Percentiles rank a stretch among this genome's conserved stretches.
These are phyloP conservation scores for Botryosphaeria dothidea DNA, from an alignment of 2,329 filamentous ascomycete genomes.

Conservation along the genomic window DNA sequence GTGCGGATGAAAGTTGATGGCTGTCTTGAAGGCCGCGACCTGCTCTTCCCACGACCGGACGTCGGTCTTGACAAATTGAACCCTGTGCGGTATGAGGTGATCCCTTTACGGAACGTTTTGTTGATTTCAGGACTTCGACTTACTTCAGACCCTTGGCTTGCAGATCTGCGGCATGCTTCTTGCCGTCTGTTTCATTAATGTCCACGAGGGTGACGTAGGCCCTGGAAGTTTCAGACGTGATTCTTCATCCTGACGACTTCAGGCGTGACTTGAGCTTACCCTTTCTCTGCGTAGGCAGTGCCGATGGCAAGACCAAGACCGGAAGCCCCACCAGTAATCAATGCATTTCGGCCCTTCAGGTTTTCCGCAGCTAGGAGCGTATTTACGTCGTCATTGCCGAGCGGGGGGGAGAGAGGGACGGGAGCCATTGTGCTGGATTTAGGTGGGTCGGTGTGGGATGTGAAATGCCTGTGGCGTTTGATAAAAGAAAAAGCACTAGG, in stretches of 20 bases:
- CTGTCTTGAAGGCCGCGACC: slow-evolving; percentile 32
- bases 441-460: neutral
- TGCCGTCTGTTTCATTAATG: slow-evolving; percentile 24
- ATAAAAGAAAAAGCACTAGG: neutral
- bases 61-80: slow-evolving; percentile 34
- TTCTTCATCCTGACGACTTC: neutral
- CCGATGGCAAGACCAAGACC: slow-evolving; percentile 3
- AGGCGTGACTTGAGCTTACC: neutral
- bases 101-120: neutral
- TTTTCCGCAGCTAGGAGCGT: neutral
- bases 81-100: slow-evolving; percentile 8
- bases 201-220: slow-evolving; percentile 31
- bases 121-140: neutral
- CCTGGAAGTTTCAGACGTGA: slow-evolving; percentile 11
- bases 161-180: slow-evolving; percentile 21
- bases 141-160: slow-evolving; percentile 21
- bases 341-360: neutral
- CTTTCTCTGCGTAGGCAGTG: slow-evolving; percentile 1
- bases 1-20: slow-evolving; percentile 28
- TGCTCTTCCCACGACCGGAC: slow-evolving; percentile 33
- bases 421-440: neutral
- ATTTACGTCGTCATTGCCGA: neutral
- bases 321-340: slow-evolving; percentile 14
- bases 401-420: neutral
- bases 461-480: neutral